Conservation (phyloP, 345 rosid genomes). For the Euphorbia peplus region DNA sequence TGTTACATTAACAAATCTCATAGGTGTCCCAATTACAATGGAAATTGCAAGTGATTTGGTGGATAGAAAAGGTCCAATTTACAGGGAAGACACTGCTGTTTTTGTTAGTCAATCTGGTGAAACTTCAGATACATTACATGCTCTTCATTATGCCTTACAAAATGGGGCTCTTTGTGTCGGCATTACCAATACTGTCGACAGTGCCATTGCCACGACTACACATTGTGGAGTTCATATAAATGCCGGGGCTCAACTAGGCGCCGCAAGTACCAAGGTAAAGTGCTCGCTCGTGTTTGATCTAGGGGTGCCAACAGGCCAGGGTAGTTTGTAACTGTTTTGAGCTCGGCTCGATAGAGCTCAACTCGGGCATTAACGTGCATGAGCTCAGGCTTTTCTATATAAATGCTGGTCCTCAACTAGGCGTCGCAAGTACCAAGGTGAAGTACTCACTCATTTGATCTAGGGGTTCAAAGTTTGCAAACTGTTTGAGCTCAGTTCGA, state of each 20-base stretch:
- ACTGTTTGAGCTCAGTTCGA: too few relatives aligned
- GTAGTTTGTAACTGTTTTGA: too few relatives aligned
- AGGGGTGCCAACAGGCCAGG: too few relatives aligned
- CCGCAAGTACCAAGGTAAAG: constrained; percentile 98
- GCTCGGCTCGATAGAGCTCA: too few relatives aligned
- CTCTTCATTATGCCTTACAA: constrained; percentile 74
- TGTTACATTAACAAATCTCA: constrained; percentile 2
- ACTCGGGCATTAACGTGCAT: too few relatives aligned
- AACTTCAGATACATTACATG: constrained; percentile 90
- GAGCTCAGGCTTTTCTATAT: too few relatives aligned
- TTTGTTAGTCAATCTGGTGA: constrained; percentile 99
- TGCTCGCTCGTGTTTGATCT: too few relatives aligned
- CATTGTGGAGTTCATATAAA: constrained; percentile 91
- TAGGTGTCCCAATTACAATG: constrained; percentile 96
- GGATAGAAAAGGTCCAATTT: constrained; percentile 93
- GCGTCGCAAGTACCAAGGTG: constrained; percentile 99
- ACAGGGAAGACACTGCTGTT: constrained; percentile 95
- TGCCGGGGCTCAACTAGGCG: constrained; percentile 96
- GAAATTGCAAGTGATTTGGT: constrained; percentile 95
- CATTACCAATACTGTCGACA: constrained; percentile 94
- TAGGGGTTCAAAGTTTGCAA: too few relatives aligned
- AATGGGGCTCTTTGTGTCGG: constrained; percentile 95
- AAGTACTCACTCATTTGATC: constrained; percentile 2
- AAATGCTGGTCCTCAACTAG: constrained; percentile 96
- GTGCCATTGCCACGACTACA: constrained; percentile 86